These are phyloP conservation scores for Camillea tinctor DNA, from an alignment of 2,329 filamentous ascomycete species.

Conservation along the genomic window DNA sequence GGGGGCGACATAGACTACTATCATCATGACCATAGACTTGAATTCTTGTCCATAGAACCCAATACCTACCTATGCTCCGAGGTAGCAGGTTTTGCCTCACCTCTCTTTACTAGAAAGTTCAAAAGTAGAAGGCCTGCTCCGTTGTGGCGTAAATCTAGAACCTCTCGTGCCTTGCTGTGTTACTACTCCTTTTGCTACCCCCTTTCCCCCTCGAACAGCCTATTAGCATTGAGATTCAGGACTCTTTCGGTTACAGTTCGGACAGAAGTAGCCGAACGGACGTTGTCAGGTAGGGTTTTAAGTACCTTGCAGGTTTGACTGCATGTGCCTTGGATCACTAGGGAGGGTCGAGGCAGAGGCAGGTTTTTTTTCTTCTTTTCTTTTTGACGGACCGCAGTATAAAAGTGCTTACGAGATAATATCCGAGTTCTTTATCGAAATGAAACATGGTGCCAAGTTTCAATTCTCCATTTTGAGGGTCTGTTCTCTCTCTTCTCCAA, in stretches of 20 bases:
- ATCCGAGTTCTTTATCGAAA: neutral
- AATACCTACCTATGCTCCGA: too few relatives aligned
- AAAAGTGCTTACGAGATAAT: neutral
- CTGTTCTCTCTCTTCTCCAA: neutral
- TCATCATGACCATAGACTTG: too few relatives aligned
- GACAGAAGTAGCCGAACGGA: neutral
- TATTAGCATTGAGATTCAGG: neutral
- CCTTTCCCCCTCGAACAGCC: neutral
- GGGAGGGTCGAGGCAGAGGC: neutral
- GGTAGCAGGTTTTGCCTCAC: too few relatives aligned
- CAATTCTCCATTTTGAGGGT: neutral
- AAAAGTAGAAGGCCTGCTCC: too few relatives aligned
- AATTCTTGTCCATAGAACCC: too few relatives aligned
- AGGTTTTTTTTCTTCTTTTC: neutral
- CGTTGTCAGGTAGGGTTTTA: neutral
- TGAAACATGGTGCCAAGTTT: neutral
- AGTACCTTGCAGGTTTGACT: neutral
- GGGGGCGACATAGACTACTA: too few relatives aligned
- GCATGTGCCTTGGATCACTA: neutral
- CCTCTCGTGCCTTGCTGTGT: too few relatives aligned
- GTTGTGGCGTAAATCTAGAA: too few relatives aligned
- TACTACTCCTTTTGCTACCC: neutral
- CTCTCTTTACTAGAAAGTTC: too few relatives aligned
- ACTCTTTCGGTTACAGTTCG: neutral
- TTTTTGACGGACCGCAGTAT: neutral